Evolutionary conservation across 768 basidiomycete genomes (phyloP).

Genomic region (Epithele typhae): DNA sequence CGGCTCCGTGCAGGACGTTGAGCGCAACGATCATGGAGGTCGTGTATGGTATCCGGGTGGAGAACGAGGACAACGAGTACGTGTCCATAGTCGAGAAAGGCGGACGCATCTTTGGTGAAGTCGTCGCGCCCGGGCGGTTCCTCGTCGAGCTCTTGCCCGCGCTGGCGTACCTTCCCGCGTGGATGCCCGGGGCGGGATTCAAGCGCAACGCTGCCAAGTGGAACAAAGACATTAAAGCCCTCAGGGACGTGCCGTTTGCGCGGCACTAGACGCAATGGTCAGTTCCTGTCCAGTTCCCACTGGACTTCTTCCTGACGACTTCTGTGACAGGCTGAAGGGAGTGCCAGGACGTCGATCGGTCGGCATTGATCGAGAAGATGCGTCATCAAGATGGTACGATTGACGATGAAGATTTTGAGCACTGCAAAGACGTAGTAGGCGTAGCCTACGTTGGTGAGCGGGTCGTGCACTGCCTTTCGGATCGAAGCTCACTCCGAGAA

Average conservation of each 20-base stretch:
- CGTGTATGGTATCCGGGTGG: conserved; percentile 21
- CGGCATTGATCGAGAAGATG: too few relatives aligned
- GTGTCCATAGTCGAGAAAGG: conserved; percentile 1
- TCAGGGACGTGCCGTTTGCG: conserved; percentile 18
- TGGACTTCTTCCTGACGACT: too few relatives aligned
- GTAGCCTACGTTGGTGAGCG: too few relatives aligned
- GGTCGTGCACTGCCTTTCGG: too few relatives aligned
- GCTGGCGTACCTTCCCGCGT: conserved; percentile 18
- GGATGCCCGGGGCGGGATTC: conserved; percentile 27
- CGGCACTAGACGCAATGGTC: conserved; percentile 6
- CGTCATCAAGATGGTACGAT: too few relatives aligned
- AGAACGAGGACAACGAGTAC: conserved; percentile 15
- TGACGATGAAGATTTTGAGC: too few relatives aligned
- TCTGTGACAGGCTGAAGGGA: too few relatives aligned
- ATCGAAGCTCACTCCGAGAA: too few relatives aligned
- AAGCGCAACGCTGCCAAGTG: conserved; percentile 15
- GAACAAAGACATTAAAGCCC: conserved; percentile 11
- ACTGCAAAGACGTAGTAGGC: too few relatives aligned
- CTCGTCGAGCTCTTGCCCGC: conserved; percentile 15
- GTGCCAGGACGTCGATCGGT: too few relatives aligned
- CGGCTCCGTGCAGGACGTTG: conserved; percentile 8
- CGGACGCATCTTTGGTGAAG: conserved; percentile 12
- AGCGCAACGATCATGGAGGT: conserved; percentile 20
- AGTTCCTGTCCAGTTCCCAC: too few relatives aligned
- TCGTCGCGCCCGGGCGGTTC: conserved; percentile 4